Base-by-base conservation (phyloP, 1,284 basidiomycete species). In the Trichosporon sp. region DNA sequence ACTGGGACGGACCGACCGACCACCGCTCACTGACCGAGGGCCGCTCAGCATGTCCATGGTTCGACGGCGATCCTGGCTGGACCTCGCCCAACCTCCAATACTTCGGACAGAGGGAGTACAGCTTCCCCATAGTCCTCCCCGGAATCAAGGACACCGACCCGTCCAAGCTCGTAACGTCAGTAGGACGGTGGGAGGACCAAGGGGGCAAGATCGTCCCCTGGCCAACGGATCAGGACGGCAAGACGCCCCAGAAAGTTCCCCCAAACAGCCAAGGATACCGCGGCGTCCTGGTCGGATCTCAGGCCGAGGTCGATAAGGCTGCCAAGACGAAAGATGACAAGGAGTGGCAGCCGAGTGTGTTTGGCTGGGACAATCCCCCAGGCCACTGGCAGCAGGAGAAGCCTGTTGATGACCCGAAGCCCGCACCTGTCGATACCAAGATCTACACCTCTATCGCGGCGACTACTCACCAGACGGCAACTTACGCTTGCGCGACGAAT, bases 1-100 rank as follows among this genome's bases (percentile, higher is more conserved):
- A 59, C 59, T 65, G 59, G 56, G 59, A 65, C 56, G n/a, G 37
- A 9, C 37, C 37, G 3, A 44, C 37, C n/a, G 37, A 44, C 19
- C 37, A 44, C 37, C 37, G 37, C 4, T 44, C 37, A 3, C 19
- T 44, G 3, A 21, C 37, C 19, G 37, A 44, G 19, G 37, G 37
- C 4, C 37, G 37, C 37, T n/a, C 19, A 6, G 37, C 37, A 2
- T 56, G 54, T 19, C 54, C 54, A 1, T 56, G 54, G 54, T 33
- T 33, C 19, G 33, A 33, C 11, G 54, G 54, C 27, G 54, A 56
- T n/a, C 54, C 54, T n/a, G 54, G 54, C n/a, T 56, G 54, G 54
- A 56, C 54, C n/a, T 7, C 4, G 5, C 37, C 37, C 5, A 44
- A 44, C 19, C 37, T 44, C 5, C 37, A 44, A 19, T 44, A 44